phyloP scores from a whole-genome alignment of 140 eudicot species.

The Erigeron philadelphicus region DNA sequence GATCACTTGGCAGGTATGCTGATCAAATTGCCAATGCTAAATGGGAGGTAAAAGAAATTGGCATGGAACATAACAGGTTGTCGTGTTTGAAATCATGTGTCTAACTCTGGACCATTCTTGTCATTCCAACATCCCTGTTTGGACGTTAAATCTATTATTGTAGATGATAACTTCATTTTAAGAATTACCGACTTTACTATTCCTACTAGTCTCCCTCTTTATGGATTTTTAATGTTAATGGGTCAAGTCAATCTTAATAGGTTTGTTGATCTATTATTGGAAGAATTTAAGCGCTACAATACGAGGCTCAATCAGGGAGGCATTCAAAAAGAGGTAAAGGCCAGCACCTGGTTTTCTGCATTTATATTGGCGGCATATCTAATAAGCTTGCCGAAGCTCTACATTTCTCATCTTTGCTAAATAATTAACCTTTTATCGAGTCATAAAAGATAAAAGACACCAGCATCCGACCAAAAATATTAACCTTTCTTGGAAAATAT shows the following conservation, averaged over 20 bases:
- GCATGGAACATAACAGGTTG: constrained; percentile 94
- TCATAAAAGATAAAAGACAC: constrained; percentile 9
- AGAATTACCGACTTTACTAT: not conserved
- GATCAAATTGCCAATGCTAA: constrained; percentile 88
- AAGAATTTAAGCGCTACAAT: constrained; percentile 90
- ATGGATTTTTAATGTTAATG: not conserved
- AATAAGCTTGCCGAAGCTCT: constrained; percentile 7
- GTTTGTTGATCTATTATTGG: constrained; percentile 86
- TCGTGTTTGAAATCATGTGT: constrained; percentile 8
- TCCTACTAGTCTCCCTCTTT: constrained; percentile 6
- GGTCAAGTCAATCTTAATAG: constrained; percentile 31
- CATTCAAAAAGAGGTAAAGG: constrained; percentile 65
- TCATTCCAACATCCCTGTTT: not conserved
- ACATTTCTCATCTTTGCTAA: constrained; percentile 13
- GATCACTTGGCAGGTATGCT: constrained; percentile 66
- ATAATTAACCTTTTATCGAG: not conserved
- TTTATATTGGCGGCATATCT: not conserved
- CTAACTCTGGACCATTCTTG: not conserved
- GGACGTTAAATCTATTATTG: not conserved
- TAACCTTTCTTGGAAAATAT: constrained; percentile 15
- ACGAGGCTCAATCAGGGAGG: constrained; percentile 90
- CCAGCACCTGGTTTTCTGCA: not conserved
- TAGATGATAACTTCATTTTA: not conserved
- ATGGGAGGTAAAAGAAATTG: constrained; percentile 98
- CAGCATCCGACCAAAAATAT: not conserved